Evolutionary conservation across 1,139 yeast genomes (phyloP).

Genomic region (Blastobotrys capitulatus): DNA sequence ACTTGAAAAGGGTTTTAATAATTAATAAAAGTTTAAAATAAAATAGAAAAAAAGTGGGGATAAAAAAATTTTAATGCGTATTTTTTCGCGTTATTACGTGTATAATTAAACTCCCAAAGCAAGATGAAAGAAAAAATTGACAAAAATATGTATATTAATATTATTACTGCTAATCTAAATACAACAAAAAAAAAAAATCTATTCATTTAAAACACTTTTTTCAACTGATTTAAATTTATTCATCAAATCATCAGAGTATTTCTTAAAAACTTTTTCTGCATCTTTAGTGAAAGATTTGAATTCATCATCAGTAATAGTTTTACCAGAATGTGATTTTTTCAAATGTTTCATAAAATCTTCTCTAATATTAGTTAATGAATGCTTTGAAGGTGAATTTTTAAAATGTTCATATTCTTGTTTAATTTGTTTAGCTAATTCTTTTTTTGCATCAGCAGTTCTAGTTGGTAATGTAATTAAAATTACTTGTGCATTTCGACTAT

Average conservation of each 20-base stretch:
- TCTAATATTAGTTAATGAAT: conserved; percentile 59
- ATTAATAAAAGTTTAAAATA: not conserved
- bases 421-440: conserved; percentile 49
- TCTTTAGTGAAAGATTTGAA: conserved; percentile 46
- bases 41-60: not conserved
- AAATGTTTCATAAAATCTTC: conserved; percentile 54
- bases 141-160: too few relatives aligned
- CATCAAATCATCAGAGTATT: conserved; percentile 51
- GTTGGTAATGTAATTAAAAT: conserved; percentile 74
- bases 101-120: too few relatives aligned
- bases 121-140: too few relatives aligned
- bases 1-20: not conserved
- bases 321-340: conserved; percentile 51
- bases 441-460: conserved; percentile 62
- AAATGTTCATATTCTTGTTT: conserved; percentile 58
- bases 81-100: too few relatives aligned
- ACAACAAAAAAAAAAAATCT: not conserved
- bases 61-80: too few relatives aligned
- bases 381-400: conserved; percentile 48
- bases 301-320: conserved; percentile 34
- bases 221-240: conserved; percentile 58
- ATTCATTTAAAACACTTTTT: conserved; percentile 27
- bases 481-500: conserved; percentile 65
- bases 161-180: too few relatives aligned
- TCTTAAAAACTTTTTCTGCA: conserved; percentile 64